These are phyloP conservation scores for Geotrichum phurueaensis DNA, from an alignment of 1,139 yeast genomes.

Conservation along the genomic window DNA sequence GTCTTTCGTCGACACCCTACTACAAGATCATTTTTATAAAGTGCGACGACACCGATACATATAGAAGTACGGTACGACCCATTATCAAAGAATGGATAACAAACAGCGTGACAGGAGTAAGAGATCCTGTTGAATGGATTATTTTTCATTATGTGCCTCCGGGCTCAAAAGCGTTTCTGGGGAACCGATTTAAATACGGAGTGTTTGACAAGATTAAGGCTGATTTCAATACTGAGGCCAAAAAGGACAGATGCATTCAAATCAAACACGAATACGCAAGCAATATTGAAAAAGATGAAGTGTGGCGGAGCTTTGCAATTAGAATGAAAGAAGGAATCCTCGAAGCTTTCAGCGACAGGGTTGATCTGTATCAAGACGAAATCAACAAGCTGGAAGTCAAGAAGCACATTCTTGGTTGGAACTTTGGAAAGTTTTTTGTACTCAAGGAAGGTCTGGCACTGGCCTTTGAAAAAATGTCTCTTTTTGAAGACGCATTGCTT, in stretches of 20 bases:
- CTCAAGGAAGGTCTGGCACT: constrained; percentile 44
- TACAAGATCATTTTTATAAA: constrained; percentile 64
- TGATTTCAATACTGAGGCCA: constrained; percentile 51
- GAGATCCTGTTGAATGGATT: constrained; percentile 58
- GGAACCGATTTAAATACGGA: constrained; percentile 48
- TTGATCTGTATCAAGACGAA: constrained; percentile 39
- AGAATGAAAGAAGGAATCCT: constrained; percentile 50
- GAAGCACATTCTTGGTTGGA: constrained; percentile 39
- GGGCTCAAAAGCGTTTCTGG: constrained; percentile 35
- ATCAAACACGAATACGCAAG: constrained; percentile 37
- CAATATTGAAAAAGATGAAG: constrained; percentile 40
- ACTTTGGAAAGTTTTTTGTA: constrained; percentile 41
- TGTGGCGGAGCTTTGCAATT: constrained; percentile 44
- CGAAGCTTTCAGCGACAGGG: constrained; percentile 50
- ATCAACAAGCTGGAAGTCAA: constrained; percentile 35
- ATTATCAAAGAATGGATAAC: constrained; percentile 75
- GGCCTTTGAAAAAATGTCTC: constrained; percentile 46
- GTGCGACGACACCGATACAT: constrained; percentile 62
- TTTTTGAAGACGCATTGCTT: constrained; percentile 53
- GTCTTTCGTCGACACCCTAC: constrained; percentile 46
- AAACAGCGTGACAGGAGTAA: constrained; percentile 39
- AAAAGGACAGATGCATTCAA: constrained; percentile 36
- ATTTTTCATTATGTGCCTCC: constrained; percentile 51
- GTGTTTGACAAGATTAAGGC: constrained; percentile 57
- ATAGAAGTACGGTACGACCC: constrained; percentile 64